phyloP scores from a whole-genome alignment of 2,329 filamentous ascomycete genomes.

The Xylaria sp. region DNA sequence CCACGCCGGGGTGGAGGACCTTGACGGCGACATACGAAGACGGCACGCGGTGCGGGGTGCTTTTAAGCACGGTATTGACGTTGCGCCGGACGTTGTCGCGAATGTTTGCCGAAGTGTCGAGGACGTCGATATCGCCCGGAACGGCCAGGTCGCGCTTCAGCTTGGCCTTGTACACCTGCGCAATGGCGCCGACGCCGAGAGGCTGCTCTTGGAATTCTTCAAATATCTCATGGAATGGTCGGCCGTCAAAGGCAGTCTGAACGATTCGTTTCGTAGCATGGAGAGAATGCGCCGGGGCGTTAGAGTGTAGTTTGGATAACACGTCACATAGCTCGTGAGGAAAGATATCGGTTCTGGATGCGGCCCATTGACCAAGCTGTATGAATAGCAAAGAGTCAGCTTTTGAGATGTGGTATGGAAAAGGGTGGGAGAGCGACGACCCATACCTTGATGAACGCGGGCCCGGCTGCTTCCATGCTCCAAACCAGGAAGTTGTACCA shows the following conservation, averaged over 20 bases:
- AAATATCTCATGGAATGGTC: constrained; percentile 89
- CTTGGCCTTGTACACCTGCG: constrained; percentile 96
- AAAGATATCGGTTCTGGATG: constrained; percentile 95
- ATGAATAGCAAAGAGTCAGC: constrained; percentile 34
- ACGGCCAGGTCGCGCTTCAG: constrained; percentile 80
- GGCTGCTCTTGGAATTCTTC: constrained; percentile 93
- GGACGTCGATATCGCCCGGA: constrained; percentile 67
- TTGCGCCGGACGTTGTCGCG: constrained; percentile 79
- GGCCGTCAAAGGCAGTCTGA: constrained; percentile 80
- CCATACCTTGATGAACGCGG: constrained; percentile 92
- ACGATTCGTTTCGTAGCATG: constrained; percentile 82
- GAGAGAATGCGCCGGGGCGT: constrained; percentile 91
- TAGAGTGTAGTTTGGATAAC: constrained; percentile 94
- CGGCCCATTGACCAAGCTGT: constrained; percentile 96
- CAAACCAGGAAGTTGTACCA: constrained; percentile 92
- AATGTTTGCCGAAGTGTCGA: constrained; percentile 64
- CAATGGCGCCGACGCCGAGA: constrained; percentile 93
- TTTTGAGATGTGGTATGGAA: neutral
- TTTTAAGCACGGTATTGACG: constrained; percentile 87
- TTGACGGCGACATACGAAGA: constrained; percentile 96
- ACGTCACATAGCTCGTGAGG: constrained; percentile 89
- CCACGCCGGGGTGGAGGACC: constrained; percentile 91
- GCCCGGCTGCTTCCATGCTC: constrained; percentile 91
- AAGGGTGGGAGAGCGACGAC: neutral
- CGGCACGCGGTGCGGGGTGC: constrained; percentile 82